Conservation (phyloP, 2,329 filamentous ascomycete species). For the Chaetomiaceae sp. region DNA sequence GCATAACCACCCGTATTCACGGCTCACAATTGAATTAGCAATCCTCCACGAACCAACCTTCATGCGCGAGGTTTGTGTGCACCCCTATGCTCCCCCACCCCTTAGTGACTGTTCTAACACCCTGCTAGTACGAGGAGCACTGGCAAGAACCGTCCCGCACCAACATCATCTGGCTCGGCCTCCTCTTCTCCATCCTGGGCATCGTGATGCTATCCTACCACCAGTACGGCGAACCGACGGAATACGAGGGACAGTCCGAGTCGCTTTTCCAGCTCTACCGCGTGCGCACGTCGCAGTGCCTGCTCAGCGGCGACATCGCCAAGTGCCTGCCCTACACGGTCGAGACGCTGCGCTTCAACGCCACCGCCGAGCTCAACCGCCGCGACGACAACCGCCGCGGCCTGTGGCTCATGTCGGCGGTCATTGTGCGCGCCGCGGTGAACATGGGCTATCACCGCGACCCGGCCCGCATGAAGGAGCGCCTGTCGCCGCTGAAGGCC, state of each 20-base stretch:
- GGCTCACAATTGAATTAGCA: slow-evolving; percentile 15
- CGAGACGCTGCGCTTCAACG: slow-evolving; percentile 47
- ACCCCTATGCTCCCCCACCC: neutral
- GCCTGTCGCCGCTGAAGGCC: slow-evolving; percentile 41
- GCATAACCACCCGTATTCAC: too few relatives aligned
- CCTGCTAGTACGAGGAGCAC: slow-evolving; percentile 41
- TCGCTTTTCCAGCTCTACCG: slow-evolving; percentile 44
- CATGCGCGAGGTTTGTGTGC: slow-evolving; percentile 30
- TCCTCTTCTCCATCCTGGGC: slow-evolving; percentile 49
- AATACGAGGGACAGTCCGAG: slow-evolving; percentile 42
- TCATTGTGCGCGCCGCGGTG: slow-evolving; percentile 47
- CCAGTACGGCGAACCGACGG: slow-evolving; percentile 46
- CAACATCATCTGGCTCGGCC: slow-evolving; percentile 45
- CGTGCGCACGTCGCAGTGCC: slow-evolving; percentile 45
- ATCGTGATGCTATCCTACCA: slow-evolving; percentile 48
- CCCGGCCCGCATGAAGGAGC: slow-evolving; percentile 23
- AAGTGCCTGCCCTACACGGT: slow-evolving; percentile 44
- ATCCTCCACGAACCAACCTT: slow-evolving; percentile 44
- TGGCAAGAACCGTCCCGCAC: slow-evolving; percentile 42
- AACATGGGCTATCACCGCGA: slow-evolving; percentile 50
- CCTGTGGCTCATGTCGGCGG: slow-evolving; percentile 43
- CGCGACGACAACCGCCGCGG: slow-evolving; percentile 46
- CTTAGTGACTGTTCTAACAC: neutral
- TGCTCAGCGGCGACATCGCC: slow-evolving; percentile 46
- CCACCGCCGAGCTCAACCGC: slow-evolving; percentile 46